Base-by-base conservation (phyloP, 495 filamentous ascomycete species). In the Tetracladium setigerum region DNA sequence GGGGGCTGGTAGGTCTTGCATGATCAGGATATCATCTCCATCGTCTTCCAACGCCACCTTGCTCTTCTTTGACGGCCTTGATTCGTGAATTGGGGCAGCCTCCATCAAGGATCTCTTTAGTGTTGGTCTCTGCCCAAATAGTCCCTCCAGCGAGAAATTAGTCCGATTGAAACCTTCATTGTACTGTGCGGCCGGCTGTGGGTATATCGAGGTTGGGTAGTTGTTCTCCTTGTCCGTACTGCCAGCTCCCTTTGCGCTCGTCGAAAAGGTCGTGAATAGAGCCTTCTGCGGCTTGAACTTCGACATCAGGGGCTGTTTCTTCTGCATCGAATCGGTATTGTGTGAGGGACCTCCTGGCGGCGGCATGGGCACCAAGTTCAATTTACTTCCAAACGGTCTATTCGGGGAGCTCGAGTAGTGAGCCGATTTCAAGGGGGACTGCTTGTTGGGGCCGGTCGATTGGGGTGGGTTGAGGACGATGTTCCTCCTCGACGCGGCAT, bases 301-400 rank as follows among this genome's bases (percentile, higher is more conserved):
- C n/a, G 71, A 74, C 64, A 81, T 76, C 33, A 78, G 56, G 7
- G 82, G 73, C 17, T 67, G 63, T 57, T 84, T 87, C 72, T 95
- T 95, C 57, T 81, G 69, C 22, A 85, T 87, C 12, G 89, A 92
- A 66, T 92, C 89, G n/a, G 87, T 95, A 39, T 73, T 72, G 55
- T 84, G 84, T 48, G 65, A 69, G 33, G 77, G 70, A 45, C 73
- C 67, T 48, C 65, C 60, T 15, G 89, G 88, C 4, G 86, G 86
- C 41, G 81, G 81, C 63, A 94, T 87, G 38, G 81, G 75, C 45
- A 89, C 66, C 49, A 69, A 62, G 57, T 79, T 74, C 44, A 84
- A 64, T 41, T 65, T 70, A 32, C 66, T 69, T 57, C 63, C 41
- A 59, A 66, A 66, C 59, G 68, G 52, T 73, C 62, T 71, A 62